Evolutionary conservation across 495 filamentous ascomycete species (phyloP), one percentile per base, ranked within the genome.

Genomic region (Glutinoglossum americanum): DNA sequence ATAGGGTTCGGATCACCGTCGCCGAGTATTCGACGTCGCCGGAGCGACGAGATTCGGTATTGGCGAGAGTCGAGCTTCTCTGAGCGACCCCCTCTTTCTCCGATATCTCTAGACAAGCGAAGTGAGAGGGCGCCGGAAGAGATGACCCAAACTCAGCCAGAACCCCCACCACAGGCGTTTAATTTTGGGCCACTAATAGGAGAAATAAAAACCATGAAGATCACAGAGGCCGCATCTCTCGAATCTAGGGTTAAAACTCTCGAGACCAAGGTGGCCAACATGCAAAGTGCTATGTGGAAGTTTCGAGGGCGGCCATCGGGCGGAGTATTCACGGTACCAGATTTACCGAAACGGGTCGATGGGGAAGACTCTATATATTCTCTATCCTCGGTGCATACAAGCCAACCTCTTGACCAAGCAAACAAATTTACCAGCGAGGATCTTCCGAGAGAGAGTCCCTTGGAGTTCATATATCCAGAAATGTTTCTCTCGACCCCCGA

Each of bases 11-110:
- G 44, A 65, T 77, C n/a, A 66, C 71, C 49, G 69, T 72, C 48
- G 61, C 68, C 35, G 61, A 7, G 35, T 37, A 4, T 65, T 62
- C 13, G 58, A 58, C 70, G 76, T 37, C 70, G 76, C 41, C 69
- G 75, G 17, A 78, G 75, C 60, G 76, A 78, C 45, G 76, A 80
- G 63, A 77, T 78, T 26, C 74, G 74, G 23, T 77, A 74, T 60
- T 78, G 76, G 76, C 69, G 76, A 45, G 72, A 75, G 57, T 78
- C 49, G 25, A 58, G 41, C 44, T 15, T 58, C 37, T 58, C 56
- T 26, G 56, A 45, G 44, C 56, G 41, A 9, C 56, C 44, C 13
- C 41, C 15, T 9, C 23, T 35, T 17, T 28, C 76, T 7, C 71
- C 74, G 15, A 61, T 75, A 51, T 71, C 73, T 27, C 75, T 73